phyloP scores from a whole-genome alignment of 1,139 yeast genomes.

The Spencermartinsiella ligniputridi region DNA sequence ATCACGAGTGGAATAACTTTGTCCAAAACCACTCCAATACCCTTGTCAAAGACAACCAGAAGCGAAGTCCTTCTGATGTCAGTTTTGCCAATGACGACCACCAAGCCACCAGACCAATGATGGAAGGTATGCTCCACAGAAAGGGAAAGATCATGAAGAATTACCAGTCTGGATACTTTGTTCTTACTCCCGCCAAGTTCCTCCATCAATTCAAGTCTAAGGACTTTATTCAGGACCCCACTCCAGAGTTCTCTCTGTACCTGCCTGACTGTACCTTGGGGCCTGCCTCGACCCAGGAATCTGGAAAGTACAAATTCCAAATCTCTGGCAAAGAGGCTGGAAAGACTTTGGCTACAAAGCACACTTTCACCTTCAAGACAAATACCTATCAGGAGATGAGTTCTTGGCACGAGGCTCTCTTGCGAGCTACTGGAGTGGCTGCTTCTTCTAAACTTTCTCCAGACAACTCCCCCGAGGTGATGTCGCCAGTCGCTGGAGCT shows the following conservation, averaged over 20 bases:
- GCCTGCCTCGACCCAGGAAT: slow-evolving; percentile 31
- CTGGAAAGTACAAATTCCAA: slow-evolving; percentile 40
- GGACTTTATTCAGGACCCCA: slow-evolving; percentile 38
- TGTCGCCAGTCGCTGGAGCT: slow-evolving; percentile 18
- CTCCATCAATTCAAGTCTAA: slow-evolving; percentile 44
- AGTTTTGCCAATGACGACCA: slow-evolving; percentile 39
- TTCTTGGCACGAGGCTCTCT: slow-evolving; percentile 43
- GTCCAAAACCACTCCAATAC: slow-evolving; percentile 27
- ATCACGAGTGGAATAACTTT: slow-evolving; percentile 45
- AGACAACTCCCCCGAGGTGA: slow-evolving; percentile 5
- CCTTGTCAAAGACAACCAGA: slow-evolving; percentile 34
- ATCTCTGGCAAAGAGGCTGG: slow-evolving; percentile 42
- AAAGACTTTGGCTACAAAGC: slow-evolving; percentile 36
- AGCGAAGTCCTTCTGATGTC: slow-evolving; percentile 37
- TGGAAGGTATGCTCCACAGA: slow-evolving; percentile 44
- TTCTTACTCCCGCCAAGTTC: slow-evolving; percentile 42
- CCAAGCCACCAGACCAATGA: slow-evolving; percentile 39
- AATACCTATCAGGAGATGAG: slow-evolving; percentile 41
- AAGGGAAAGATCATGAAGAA: slow-evolving; percentile 41
- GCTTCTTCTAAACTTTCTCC: slow-evolving; percentile 26
- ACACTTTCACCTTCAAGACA: slow-evolving; percentile 41
- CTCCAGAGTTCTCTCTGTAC: slow-evolving; percentile 43
- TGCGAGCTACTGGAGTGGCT: slow-evolving; percentile 16
- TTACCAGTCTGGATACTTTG: slow-evolving; percentile 42
- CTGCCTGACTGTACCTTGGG: slow-evolving; percentile 45